Evolutionary conservation across 108 stramenopile genomes (phyloP).

Genomic region (Discostella stelligeroides): DNA sequence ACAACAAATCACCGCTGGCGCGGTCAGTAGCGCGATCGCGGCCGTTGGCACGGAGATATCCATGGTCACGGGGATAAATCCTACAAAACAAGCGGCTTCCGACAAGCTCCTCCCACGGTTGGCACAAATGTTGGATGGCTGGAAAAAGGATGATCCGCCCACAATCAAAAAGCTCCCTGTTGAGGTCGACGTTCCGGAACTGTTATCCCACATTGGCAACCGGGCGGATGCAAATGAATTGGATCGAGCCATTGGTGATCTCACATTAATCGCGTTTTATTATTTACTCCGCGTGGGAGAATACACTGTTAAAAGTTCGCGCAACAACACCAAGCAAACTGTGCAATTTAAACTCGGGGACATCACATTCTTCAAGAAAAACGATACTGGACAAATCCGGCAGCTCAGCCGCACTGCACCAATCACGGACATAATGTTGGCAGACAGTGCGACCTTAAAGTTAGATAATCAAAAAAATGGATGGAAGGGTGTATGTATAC

Average conservation of each 20-base stretch:
- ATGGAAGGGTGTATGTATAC: too few species aligned
- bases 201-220: background rate
- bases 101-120: background rate
- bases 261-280: background rate
- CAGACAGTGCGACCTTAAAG: background rate
- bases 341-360: background rate
- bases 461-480: too few species aligned
- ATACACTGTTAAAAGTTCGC: background rate
- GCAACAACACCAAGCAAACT: slow-evolving; percentile 1
- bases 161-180: background rate
- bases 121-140: background rate
- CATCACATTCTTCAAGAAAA: too few species aligned
- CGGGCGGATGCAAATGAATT: background rate
- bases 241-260: background rate
- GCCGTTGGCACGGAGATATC: too few species aligned
- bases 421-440: background rate
- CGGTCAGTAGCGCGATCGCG: too few species aligned
- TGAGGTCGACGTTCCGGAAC: background rate
- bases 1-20: background rate
- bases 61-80: slow-evolving; percentile 1
- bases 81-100: background rate
- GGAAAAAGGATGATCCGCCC: background rate
- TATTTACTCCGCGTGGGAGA: too few species aligned
- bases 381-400: background rate
- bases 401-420: background rate